Base-by-base conservation (phyloP, 2,329 filamentous ascomycete genomes). In the Onygenales sp. region DNA sequence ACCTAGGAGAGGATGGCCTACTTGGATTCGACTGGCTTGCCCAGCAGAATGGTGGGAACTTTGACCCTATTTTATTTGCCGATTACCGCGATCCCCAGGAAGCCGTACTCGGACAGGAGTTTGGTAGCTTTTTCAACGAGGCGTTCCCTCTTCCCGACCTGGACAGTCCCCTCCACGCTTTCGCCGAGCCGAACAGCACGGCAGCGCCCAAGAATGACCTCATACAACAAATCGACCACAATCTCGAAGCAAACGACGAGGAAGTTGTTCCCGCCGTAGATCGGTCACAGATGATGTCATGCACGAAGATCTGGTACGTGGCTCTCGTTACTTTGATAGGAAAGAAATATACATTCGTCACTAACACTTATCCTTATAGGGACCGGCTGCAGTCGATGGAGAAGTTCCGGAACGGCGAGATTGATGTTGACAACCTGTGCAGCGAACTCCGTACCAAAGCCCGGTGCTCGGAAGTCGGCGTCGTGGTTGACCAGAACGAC, bases 381-480 rank as follows among this genome's bases (percentile, higher is more conserved):
- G 90, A 95, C 70, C 89, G 89, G 72, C 72, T 96, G 21, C 89
- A 94, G 73, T 82, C 80, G 38, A 94, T 90, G 69, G 85, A 89
- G 56, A 90, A 87, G 67, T 93, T 95, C 61, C 87, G 91, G 66
- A 87, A 82, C 54, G 91, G 91, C 61, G 91, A 94, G 61, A 89
- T 97, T 59, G 93, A 98, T 61, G 86, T 98, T 48, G 93, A 98
- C 66, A 84, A 86, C 36, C 80, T 98, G 27, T 98, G 93, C 73
- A 87, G 86, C 4, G 91, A 98, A 67, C 81, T 98, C 11, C 88
- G 92, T 59, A 88, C 91, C 68, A 98, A 98, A 75, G 93, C 93
- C 54, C 93, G 92, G 66, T 98, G 93, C 70, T 95, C 90, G 0
- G 74, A 95, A 61, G 86, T 80, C 14, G 92, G 93, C 13, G 89